Conservation (phyloP, 345 rosid species). For the Passiflora organensis region DNA sequence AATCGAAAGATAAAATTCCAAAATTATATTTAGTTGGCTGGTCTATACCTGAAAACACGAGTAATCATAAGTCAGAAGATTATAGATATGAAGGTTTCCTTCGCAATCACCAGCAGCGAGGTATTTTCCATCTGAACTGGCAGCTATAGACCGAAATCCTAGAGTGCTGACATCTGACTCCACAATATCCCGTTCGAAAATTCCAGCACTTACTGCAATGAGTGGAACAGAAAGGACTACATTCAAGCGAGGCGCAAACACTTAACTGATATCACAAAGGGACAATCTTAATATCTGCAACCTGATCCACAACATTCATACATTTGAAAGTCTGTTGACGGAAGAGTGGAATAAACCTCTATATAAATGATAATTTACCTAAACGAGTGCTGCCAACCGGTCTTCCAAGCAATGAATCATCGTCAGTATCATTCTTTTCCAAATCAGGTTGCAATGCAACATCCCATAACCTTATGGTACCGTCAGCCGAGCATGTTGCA, state of each 20-base stretch:
- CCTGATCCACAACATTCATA: background rate
- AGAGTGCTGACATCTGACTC: slow-evolving; percentile 44
- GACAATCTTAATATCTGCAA: background rate
- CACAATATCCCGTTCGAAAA: slow-evolving; percentile 54
- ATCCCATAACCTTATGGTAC: slow-evolving; percentile 82
- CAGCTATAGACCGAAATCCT: slow-evolving; percentile 69
- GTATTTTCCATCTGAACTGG: slow-evolving; percentile 72
- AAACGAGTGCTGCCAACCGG: slow-evolving; percentile 34
- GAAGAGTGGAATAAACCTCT: slow-evolving; percentile 1
- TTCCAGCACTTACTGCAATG: slow-evolving; percentile 58
- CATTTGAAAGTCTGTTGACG: slow-evolving; percentile 1
- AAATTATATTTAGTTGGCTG: slow-evolving; percentile 2
- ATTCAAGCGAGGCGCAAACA: slow-evolving; percentile 9
- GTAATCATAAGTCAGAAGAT: slow-evolving; percentile 56
- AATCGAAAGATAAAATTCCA: slow-evolving; percentile 4
- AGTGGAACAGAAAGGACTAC: slow-evolving; percentile 8
- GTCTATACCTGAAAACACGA: slow-evolving; percentile 51
- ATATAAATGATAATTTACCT: slow-evolving; percentile 40
- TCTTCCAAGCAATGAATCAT: slow-evolving; percentile 23
- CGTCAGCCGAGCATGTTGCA: slow-evolving; percentile 85
- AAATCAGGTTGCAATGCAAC: slow-evolving; percentile 44
- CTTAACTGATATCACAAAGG: slow-evolving; percentile 1
- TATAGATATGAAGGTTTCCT: slow-evolving; percentile 82
- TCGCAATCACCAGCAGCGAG: slow-evolving; percentile 76
- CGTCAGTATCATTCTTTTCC: slow-evolving; percentile 26